Evolutionary conservation across 1,139 yeast species (phyloP).

Genomic region (Yamadazyma spencermartinsiae): DNA sequence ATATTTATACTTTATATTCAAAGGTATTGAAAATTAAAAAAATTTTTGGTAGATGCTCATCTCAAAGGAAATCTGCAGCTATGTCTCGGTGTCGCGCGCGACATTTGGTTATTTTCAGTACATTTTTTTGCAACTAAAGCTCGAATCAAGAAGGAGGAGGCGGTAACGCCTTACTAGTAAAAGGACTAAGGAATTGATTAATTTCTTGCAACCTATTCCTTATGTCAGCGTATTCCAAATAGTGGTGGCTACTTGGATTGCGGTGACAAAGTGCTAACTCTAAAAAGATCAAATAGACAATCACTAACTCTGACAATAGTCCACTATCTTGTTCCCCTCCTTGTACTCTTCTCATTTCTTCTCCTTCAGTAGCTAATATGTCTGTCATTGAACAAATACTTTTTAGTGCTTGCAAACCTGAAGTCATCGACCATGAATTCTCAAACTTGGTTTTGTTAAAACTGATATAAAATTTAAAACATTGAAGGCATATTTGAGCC

Average conservation of each 20-base stretch:
- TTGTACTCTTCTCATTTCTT: neutral
- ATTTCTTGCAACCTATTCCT: neutral
- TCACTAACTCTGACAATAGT: neutral
- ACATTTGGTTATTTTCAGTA: too few species aligned
- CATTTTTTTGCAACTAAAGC: conserved; percentile 2
- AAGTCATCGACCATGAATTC: neutral
- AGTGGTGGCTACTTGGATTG: neutral
- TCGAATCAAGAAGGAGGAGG: neutral
- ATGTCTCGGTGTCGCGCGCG: conserved; percentile 1
- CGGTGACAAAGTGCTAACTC: neutral
- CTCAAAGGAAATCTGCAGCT: conserved; percentile 7
- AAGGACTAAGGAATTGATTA: neutral
- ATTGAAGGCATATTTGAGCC: conserved; percentile 4
- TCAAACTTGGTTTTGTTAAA: conserved; percentile 12
- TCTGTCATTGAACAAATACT: neutral
- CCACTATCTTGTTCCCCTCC: neutral
- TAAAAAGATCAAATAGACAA: neutral
- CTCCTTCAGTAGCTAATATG: neutral
- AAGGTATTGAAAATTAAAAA: conserved; percentile 4
- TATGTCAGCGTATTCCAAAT: neutral
- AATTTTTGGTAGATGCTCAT: conserved; percentile 7
- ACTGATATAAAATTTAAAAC: conserved; percentile 17
- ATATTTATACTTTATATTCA: conserved; percentile 2
- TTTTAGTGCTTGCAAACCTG: neutral
- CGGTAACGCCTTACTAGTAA: neutral